A percentile compares a stretch with the other conserved stretches of the same genome.
Evolutionary conservation across 2,329 filamentous ascomycete species (phyloP).

Genomic region (Aspergillus nomiae): DNA sequence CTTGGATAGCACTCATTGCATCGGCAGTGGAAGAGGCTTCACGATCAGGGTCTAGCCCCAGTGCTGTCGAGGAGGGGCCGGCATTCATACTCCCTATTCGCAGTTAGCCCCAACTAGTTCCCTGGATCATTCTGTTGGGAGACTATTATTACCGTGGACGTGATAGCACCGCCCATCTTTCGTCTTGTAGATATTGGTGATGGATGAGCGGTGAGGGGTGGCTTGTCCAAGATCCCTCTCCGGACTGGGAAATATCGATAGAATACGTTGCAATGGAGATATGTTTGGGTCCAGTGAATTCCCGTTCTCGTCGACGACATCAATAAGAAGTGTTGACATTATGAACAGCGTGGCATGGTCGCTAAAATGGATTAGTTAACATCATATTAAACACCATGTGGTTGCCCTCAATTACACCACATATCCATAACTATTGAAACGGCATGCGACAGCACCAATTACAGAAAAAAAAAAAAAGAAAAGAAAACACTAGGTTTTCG

Average conservation of each 20-base stretch:
- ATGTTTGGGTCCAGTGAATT: neutral
- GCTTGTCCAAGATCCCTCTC: neutral
- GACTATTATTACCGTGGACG: constrained; percentile 8
- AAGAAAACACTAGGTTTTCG: neutral
- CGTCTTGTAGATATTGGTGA: constrained; percentile 18
- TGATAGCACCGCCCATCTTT: constrained; percentile 19
- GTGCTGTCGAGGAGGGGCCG: neutral
- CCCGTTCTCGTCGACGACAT: constrained; percentile 1
- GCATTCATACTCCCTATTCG: constrained; percentile 13
- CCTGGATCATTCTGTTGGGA: neutral
- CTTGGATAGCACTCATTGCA: constrained; percentile 1
- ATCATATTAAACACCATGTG: neutral
- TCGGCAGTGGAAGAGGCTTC: neutral
- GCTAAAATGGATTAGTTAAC: neutral
- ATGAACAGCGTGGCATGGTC: constrained; percentile 13
- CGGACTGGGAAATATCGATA: constrained; percentile 1
- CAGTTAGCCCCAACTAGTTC: neutral
- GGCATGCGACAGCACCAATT: no score
- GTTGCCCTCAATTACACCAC: neutral
- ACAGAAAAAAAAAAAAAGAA: no score
- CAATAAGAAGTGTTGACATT: constrained; percentile 3
- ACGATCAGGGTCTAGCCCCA: constrained; percentile 7
- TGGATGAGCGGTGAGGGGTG: neutral
- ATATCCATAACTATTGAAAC: neutral
- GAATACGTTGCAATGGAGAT: neutral